Percentiles rank a stretch among this genome's conserved stretches.
Evolutionary conservation across 176 grass and related monocot genomes (phyloP).

Genomic region (Bonia amplexicaulis): DNA sequence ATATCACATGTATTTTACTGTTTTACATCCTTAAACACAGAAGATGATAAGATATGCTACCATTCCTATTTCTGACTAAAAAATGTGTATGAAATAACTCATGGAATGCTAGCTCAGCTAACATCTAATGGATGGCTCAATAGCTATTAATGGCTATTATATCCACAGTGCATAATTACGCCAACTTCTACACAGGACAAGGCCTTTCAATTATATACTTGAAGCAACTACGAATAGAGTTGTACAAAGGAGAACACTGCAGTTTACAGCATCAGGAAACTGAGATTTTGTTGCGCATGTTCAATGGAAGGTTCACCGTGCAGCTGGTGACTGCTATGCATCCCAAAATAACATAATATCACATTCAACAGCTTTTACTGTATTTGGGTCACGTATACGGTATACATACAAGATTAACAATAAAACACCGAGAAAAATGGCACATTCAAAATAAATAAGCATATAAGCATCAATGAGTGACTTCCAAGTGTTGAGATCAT

Average conservation of each 20-base stretch:
- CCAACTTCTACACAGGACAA: background rate
- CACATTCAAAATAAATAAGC: background rate
- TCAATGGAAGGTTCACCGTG: background rate
- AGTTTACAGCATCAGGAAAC: slow-evolving; percentile 2
- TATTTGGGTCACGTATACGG: background rate
- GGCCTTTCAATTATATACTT: background rate
- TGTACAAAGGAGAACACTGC: background rate
- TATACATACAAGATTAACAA: background rate
- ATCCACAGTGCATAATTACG: background rate
- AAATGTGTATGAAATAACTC: background rate
- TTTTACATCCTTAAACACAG: background rate
- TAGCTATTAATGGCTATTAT: background rate
- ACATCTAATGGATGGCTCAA: background rate
- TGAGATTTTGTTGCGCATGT: background rate
- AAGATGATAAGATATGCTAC: background rate
- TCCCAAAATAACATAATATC: background rate
- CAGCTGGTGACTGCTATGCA: background rate
- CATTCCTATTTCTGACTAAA: background rate
- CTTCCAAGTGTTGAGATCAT: background rate
- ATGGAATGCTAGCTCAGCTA: background rate
- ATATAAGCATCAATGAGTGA: background rate
- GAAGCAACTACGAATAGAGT: background rate
- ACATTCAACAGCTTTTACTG: background rate
- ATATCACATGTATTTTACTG: background rate
- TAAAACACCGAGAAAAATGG: background rate